Evolutionary conservation across 2,329 filamentous ascomycete species (phyloP).

Genomic region (Microcera coccophila): DNA sequence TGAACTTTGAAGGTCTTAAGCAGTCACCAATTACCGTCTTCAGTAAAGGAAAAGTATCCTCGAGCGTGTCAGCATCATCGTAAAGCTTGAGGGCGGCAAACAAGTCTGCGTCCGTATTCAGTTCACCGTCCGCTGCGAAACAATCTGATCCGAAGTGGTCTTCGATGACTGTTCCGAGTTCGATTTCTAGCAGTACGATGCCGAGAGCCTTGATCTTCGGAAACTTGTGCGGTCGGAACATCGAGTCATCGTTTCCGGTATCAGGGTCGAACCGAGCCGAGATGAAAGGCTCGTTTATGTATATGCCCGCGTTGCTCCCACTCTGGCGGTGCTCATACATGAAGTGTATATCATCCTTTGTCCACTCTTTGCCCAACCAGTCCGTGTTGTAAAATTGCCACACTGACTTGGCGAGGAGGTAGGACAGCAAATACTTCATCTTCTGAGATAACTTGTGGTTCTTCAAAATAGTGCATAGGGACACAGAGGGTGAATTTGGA

Average conservation of each 20-base stretch:
- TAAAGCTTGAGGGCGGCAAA: background rate
- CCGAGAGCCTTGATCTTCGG: conserved; percentile 3
- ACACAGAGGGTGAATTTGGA: background rate
- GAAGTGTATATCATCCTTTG: conserved; percentile 3
- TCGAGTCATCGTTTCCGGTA: background rate
- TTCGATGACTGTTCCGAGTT: conserved; percentile 1
- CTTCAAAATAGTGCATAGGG: conserved; percentile 1
- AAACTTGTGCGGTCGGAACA: background rate
- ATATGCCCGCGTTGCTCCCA: background rate
- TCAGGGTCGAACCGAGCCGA: background rate
- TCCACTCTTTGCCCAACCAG: conserved; percentile 3
- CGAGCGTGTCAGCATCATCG: background rate
- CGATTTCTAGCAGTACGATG: conserved; percentile 1
- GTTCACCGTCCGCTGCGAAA: background rate
- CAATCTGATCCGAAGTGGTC: background rate
- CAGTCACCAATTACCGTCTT: conserved; percentile 7
- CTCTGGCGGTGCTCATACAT: conserved; percentile 1
- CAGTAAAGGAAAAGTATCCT: background rate
- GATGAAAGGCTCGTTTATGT: conserved; percentile 3
- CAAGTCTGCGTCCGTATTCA: background rate
- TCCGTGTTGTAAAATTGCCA: conserved; percentile 3
- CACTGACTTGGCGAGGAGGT: conserved; percentile 1
- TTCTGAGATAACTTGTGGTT: conserved; percentile 1
- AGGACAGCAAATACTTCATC: conserved; percentile 2
- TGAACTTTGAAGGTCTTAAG: conserved; percentile 5